Conservation (phyloP, 2,329 filamentous ascomycete genomes). For the Botrytis porri region DNA sequence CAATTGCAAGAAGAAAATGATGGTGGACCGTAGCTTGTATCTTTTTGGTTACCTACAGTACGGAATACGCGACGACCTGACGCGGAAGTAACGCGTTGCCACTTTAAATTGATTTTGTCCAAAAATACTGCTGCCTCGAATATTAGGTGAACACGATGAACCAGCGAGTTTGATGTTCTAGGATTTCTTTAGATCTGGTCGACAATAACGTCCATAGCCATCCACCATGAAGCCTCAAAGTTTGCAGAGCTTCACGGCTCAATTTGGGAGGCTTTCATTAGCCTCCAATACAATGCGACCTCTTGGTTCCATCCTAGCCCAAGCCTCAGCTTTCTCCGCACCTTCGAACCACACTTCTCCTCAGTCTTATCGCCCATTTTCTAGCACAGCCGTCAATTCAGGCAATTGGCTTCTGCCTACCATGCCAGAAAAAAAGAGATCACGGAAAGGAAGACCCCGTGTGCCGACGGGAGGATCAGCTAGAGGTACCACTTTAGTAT, state of each 20-base stretch:
- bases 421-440: constrained; percentile 79
- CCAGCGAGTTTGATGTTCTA: neutral
- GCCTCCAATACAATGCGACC: constrained; percentile 38
- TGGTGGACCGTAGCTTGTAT: constrained; percentile 4
- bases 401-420: constrained; percentile 82
- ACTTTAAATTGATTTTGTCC: constrained; percentile 15
- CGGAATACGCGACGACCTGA: constrained; percentile 15
- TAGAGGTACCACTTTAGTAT: constrained; percentile 91
- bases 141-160: neutral
- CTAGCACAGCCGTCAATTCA: constrained; percentile 58
- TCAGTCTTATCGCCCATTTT: constrained; percentile 62
- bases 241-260: constrained; percentile 34
- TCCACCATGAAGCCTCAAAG: constrained; percentile 34
- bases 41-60: constrained; percentile 10
- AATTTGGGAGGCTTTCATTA: constrained; percentile 35
- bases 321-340: constrained; percentile 30
- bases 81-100: constrained; percentile 18
- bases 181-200: neutral
- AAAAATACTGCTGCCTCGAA: neutral
- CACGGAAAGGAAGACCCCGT: constrained; percentile 79
- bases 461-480: constrained; percentile 87
- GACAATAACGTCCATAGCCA: constrained; percentile 20
- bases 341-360: constrained; percentile 38
- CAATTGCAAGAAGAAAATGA: constrained; percentile 12
- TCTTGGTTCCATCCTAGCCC: constrained; percentile 22